Evolutionary conservation across 768 basidiomycete genomes (phyloP).

Genomic region (Hemileccinum rubropunctum): DNA sequence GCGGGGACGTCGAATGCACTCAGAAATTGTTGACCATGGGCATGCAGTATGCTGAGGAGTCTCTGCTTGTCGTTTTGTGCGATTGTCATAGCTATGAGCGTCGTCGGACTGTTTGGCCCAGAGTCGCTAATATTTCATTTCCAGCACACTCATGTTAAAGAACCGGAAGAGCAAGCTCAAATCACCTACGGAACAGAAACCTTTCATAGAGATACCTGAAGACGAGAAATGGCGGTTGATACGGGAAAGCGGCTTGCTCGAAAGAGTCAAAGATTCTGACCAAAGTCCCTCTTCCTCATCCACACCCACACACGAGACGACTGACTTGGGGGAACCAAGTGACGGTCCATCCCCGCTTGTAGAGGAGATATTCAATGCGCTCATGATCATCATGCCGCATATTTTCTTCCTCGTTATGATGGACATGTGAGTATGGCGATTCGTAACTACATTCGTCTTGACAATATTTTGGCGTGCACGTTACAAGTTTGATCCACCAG

Average conservation of each 20-base stretch:
- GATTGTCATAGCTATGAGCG: constrained; percentile 3
- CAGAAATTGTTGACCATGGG: constrained; percentile 47
- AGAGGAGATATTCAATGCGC: constrained; percentile 69
- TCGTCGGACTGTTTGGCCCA: background rate
- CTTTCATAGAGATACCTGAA: constrained; percentile 55
- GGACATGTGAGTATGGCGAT: constrained; percentile 64
- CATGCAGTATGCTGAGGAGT: constrained; percentile 41
- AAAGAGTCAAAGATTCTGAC: constrained; percentile 29
- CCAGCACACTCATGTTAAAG: constrained; percentile 25
- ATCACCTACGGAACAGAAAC: constrained; percentile 11
- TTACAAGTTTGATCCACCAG: constrained; percentile 64
- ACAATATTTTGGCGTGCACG: background rate
- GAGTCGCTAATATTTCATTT: background rate
- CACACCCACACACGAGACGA: background rate
- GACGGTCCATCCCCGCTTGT: constrained; percentile 43
- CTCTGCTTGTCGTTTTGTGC: constrained; percentile 25
- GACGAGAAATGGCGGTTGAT: constrained; percentile 80
- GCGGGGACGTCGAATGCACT: constrained; percentile 34
- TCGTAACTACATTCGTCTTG: background rate
- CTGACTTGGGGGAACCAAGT: constrained; percentile 15
- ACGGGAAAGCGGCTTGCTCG: constrained; percentile 59
- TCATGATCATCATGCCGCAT: constrained; percentile 68
- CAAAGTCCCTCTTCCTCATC: constrained; percentile 1
- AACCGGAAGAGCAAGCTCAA: constrained; percentile 21
- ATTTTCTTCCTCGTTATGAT: constrained; percentile 74